Conservation (phyloP, 192 early-diverging fungal species). For the Coemansia sp. region DNA sequence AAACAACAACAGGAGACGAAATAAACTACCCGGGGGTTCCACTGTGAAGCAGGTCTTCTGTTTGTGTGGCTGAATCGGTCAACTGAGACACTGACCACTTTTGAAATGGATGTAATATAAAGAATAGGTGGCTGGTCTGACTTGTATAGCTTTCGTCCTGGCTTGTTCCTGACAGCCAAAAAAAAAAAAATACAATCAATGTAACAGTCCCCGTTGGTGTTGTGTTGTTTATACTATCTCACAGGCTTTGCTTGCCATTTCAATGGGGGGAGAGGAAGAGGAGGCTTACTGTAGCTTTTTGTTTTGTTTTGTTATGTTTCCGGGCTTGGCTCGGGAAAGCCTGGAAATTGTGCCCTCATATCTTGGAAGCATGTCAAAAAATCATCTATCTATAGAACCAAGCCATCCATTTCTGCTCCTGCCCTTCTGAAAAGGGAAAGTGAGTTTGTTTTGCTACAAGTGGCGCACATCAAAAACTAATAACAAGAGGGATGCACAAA, state of each 20-base stretch:
- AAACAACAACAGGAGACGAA: too few relatives aligned
- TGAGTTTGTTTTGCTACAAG: background rate
- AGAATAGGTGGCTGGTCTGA: background rate
- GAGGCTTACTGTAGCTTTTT: background rate
- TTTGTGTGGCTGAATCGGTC: background rate
- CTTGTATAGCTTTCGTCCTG: too few relatives aligned
- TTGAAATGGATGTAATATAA: background rate
- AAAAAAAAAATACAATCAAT: too few relatives aligned
- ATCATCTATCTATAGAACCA: background rate
- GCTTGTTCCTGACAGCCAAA: too few relatives aligned
- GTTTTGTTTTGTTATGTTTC: too few relatives aligned
- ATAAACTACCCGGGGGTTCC: too few relatives aligned
- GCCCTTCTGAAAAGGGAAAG: too few relatives aligned
- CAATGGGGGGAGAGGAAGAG: background rate
- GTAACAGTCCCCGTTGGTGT: too few relatives aligned
- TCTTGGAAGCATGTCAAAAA: too few relatives aligned
- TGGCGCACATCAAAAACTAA: background rate
- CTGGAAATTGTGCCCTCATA: background rate
- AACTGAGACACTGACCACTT: slow-evolving; percentile 5
- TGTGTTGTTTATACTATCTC: slow-evolving; percentile 5
- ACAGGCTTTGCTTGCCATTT: background rate
- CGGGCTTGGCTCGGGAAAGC: too few relatives aligned
- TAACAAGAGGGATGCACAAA: too few relatives aligned
- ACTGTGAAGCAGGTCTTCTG: background rate
- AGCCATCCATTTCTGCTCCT: background rate